A percentile compares a stretch with the other conserved stretches of the same genome.
Evolutionary conservation across 192 early-diverging fungal species (phyloP).

Genomic region (Rhizoclosmatium globosum): DNA sequence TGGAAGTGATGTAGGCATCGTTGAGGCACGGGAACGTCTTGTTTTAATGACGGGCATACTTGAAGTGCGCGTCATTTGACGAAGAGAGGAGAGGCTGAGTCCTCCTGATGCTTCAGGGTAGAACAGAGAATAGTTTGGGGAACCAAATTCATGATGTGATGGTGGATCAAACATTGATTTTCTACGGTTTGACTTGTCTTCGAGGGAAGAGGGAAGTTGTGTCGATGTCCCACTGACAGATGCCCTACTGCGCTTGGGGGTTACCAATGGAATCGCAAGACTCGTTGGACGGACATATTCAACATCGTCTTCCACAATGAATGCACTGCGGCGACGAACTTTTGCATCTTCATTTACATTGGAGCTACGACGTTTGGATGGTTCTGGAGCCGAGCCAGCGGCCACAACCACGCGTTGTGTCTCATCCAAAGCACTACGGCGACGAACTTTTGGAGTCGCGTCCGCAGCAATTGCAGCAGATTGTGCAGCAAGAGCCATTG

Average conservation of each 20-base stretch:
- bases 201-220: neutral
- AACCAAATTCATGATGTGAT: slow-evolving; percentile 15
- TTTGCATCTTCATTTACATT: no score
- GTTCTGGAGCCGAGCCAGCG: no score
- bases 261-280: no score
- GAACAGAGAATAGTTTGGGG: slow-evolving; percentile 17
- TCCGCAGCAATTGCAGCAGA: no score
- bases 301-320: no score
- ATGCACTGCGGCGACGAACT: no score
- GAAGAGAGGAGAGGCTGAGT: neutral
- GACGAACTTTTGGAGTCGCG: neutral
- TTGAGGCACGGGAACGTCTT: slow-evolving; percentile 9
- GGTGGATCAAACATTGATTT: slow-evolving; percentile 36
- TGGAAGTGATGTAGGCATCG: neutral
- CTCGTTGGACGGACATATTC: no score
- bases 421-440: neutral
- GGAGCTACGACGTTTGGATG: no score
- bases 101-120: neutral
- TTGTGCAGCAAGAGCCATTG: no score
- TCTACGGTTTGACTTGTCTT: neutral
- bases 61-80: slow-evolving; percentile 1
- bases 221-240: neutral
- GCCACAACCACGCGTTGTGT: no score
- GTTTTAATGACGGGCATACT: slow-evolving; percentile 5
- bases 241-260: neutral